Evolutionary conservation across 768 basidiomycete genomes (phyloP), one percentile per base, ranked within the genome.

Genomic region (Amanita fuliginea): DNA sequence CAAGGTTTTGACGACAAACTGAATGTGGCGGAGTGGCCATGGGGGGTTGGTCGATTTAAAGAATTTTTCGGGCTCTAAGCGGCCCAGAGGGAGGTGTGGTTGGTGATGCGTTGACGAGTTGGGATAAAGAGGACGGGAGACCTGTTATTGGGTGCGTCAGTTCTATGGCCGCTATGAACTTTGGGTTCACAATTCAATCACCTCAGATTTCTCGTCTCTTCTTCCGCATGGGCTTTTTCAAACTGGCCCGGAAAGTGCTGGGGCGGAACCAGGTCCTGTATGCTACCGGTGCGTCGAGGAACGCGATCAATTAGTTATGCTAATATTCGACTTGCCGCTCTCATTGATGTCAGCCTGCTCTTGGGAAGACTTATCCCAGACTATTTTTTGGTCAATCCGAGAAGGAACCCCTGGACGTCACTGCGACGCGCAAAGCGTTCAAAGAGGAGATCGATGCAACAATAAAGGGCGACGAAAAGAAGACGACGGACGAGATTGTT

Each of bases 11-110:
- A 94, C 52, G 72, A 70, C 37, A 80, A 82, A 57, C 69, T 91
- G 53, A 64, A 63, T 11, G 49, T 79, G 50, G 66, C 67, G 35
- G 95, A 86, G 85, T 33, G 89, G 86, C 48, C 95, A 98, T 58
- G 95, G 91, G 4, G 88, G 10, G 89, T 67, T 94, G 8, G 68
- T 91, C 19, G 86, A 90, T 60, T 65, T 86, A 9, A 64, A 76
- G 51, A 86, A 88, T 58, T 97, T 98, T 62, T 91, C 89, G 0
- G 95, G 94, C 0, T 66, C 65, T 96, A 34, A 92, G 88, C 57
- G 90, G 89, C 2, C 95, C 94, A 0, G 95, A 95, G 0, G 94
- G 94, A 2, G 94, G 94, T 3, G 95, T 98, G 4, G 95, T 98
- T 0, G 95, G 95, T 0, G 95, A 90, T 58, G 90, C 93, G 0